Percentiles rank a stretch among this genome's conserved stretches.
phyloP scores from a whole-genome alignment of 164 flowering plant species.

The Vitis rupestris region DNA sequence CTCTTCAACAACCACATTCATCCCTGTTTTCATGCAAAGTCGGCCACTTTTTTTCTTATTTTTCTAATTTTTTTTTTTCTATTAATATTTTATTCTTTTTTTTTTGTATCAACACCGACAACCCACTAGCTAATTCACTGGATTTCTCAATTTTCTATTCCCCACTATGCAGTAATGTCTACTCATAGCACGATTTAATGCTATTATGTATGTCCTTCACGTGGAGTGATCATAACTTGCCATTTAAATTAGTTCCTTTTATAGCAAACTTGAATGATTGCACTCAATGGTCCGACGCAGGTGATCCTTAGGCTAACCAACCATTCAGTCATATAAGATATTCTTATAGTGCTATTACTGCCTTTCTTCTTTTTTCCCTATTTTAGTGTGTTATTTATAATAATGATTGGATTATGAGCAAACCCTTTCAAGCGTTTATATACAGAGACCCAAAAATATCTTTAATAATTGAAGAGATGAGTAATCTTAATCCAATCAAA shows the following conservation, averaged over 20 bases:
- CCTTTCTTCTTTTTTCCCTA: too few relatives aligned
- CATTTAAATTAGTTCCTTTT: not conserved
- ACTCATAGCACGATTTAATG: not conserved
- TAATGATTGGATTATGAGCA: too few relatives aligned
- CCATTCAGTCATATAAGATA: too few relatives aligned
- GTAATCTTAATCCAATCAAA: too few relatives aligned
- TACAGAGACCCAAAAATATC: too few relatives aligned
- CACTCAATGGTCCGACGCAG: not conserved
- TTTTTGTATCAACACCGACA: not conserved
- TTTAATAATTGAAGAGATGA: too few relatives aligned
- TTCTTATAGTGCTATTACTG: too few relatives aligned
- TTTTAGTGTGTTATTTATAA: too few relatives aligned
- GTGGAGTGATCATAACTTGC: constrained; percentile 13
- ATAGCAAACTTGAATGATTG: not conserved
- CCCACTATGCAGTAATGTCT: not conserved
- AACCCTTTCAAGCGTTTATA: too few relatives aligned
- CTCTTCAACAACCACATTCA: not conserved
- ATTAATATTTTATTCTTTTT: too few relatives aligned
- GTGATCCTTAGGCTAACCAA: too few relatives aligned
- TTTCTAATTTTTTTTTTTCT: too few relatives aligned
- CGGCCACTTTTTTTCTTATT: not conserved
- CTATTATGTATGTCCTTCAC: constrained; percentile 7
- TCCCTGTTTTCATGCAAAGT: not conserved
- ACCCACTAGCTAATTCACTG: not conserved
- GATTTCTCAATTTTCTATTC: not conserved